These are phyloP conservation scores for Chalciporus sp. DNA, from an alignment of 1,284 basidiomycete species.

Conservation along the genomic window DNA sequence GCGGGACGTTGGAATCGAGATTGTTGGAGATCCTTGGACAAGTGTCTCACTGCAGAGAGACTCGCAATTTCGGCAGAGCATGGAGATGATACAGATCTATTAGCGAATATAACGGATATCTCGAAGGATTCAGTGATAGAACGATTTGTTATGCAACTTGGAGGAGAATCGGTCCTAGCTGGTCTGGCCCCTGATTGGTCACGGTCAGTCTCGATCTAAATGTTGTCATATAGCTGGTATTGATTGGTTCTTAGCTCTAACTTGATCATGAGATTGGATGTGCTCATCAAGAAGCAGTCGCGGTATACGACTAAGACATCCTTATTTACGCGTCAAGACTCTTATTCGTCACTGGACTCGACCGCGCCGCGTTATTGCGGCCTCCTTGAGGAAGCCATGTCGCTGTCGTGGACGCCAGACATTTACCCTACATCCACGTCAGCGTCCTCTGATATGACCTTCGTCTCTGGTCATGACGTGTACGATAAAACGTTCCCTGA, in stretches of 20 bases:
- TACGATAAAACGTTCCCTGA: conserved; percentile 22
- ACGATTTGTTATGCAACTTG: conserved; percentile 52
- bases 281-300: conserved; percentile 65
- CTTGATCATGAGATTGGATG: conserved; percentile 53
- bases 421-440: conserved; percentile 9
- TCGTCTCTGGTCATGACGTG: conserved; percentile 1
- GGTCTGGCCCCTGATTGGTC: conserved; percentile 52
- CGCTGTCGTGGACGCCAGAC: conserved; percentile 32
- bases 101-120: conserved; percentile 54
- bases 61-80: conserved; percentile 43
- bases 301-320: conserved; percentile 46
- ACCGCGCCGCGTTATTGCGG: conserved; percentile 54
- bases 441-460: conserved; percentile 12
- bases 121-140: conserved; percentile 54
- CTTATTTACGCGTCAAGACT: not conserved
- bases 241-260: conserved; percentile 45
- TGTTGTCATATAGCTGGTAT: not conserved
- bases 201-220: conserved; percentile 40
- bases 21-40: conserved; percentile 74
- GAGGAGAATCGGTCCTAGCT: conserved; percentile 42
- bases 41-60: conserved; percentile 73
- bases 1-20: conserved; percentile 61
- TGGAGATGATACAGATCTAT: conserved; percentile 31
- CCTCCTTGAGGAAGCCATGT: conserved; percentile 52
- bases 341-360: conserved; percentile 14